These are phyloP conservation scores for Teunomyces lycoperdinae DNA, from an alignment of 805 yeast species.

Conservation along the genomic window DNA sequence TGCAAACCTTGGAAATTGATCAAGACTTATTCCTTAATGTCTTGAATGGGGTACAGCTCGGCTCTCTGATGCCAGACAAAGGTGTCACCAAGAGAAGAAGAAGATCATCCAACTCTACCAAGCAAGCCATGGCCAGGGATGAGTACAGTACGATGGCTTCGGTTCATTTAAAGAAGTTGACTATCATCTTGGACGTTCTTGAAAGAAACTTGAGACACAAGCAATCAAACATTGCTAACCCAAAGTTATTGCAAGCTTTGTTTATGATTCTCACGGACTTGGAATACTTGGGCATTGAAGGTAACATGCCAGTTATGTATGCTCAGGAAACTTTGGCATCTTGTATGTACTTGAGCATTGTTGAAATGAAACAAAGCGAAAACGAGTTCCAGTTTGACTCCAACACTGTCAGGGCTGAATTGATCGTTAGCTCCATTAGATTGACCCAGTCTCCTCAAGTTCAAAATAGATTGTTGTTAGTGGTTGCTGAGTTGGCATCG, in stretches of 20 bases:
- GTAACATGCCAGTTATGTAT: constrained; percentile 85
- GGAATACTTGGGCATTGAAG: constrained; percentile 85
- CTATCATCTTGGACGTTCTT: constrained; percentile 74
- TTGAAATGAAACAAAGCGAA: constrained; percentile 42
- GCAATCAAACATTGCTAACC: constrained; percentile 30
- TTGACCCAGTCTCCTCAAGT: constrained; percentile 90
- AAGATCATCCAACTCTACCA: constrained; percentile 76
- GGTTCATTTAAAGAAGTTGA: constrained; percentile 70
- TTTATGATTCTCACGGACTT: constrained; percentile 68
- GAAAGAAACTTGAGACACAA: constrained; percentile 47
- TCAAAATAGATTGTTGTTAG: constrained; percentile 81
- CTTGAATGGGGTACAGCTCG: constrained; percentile 58
- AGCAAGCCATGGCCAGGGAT: constrained; percentile 69
- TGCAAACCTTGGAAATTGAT: constrained; percentile 54
- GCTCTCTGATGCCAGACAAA: constrained; percentile 43
- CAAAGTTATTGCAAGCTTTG: constrained; percentile 48
- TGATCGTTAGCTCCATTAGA: constrained; percentile 86
- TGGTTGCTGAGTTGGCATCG: constrained; percentile 83
- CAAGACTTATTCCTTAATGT: constrained; percentile 57
- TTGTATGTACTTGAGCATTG: constrained; percentile 72
- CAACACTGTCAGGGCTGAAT: constrained; percentile 77
- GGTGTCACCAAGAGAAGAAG: constrained; percentile 71
- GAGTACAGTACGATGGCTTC: constrained; percentile 75
- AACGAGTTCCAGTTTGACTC: constrained; percentile 47
- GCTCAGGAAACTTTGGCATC: constrained; percentile 89